Conservation (phyloP, 176 grass and related monocot species). For the Zoysia japonica region DNA sequence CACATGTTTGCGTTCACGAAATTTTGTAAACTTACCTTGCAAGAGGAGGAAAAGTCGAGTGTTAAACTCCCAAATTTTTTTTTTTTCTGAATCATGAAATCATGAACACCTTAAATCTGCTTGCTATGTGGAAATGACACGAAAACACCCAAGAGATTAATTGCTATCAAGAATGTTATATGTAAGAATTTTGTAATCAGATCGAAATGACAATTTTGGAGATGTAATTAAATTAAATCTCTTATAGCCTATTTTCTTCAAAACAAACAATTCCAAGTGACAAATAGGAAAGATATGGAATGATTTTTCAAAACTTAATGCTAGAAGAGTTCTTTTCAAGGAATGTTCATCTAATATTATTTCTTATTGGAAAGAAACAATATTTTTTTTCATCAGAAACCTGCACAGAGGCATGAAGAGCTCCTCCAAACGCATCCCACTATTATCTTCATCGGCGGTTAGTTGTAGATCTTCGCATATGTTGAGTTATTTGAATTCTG, state of each 20-base stretch:
- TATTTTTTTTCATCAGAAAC: background rate
- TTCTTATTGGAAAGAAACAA: background rate
- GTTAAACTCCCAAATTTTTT: no score
- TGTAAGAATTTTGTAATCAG: background rate
- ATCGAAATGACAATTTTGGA: background rate
- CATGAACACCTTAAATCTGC: no score
- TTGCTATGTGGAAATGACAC: no score
- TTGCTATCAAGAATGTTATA: background rate
- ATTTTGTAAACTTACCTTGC: no score
- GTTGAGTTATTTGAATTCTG: background rate
- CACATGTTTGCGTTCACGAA: no score
- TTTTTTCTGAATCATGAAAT: no score
- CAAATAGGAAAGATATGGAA: background rate
- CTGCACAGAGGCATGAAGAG: background rate
- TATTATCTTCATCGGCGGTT: background rate
- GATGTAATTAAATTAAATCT: background rate
- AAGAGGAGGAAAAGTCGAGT: no score
- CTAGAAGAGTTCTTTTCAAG: background rate
- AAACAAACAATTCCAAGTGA: background rate
- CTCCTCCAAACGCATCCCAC: background rate
- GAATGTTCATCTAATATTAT: background rate
- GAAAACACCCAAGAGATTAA: background rate
- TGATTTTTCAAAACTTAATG: background rate
- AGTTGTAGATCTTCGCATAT: background rate
- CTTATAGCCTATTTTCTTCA: no score